A percentile compares a stretch with the other conserved stretches of the same genome.
These are phyloP conservation scores for Trichosporon sp. DNA, from an alignment of 1,284 basidiomycete genomes.

Conservation along the genomic window DNA sequence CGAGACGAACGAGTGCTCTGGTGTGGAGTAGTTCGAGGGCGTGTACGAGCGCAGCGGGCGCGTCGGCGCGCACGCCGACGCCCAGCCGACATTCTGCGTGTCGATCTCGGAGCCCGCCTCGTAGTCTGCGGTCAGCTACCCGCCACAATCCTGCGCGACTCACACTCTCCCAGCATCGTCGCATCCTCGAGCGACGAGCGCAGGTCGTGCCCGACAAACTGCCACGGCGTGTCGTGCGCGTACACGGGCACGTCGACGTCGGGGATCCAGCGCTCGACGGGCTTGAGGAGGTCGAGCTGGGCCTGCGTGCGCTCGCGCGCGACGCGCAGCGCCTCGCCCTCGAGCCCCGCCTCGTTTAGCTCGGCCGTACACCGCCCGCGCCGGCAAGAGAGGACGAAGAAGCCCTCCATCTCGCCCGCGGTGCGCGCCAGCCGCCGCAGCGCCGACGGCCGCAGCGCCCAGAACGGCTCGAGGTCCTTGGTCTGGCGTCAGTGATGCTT, in stretches of 20 bases:
- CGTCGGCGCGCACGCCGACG: conserved; percentile 42
- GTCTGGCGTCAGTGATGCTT: conserved; percentile 22
- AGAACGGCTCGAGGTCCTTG: conserved; percentile 46
- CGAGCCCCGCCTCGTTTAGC: conserved; percentile 29
- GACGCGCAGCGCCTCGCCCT: conserved; percentile 31
- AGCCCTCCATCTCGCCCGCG: conserved; percentile 32
- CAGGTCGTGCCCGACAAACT: conserved; percentile 46
- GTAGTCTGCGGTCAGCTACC: conserved; percentile 18
- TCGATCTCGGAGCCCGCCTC: conserved; percentile 36
- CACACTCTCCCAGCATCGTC: conserved; percentile 41
- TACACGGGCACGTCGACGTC: conserved; percentile 39
- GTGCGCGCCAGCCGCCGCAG: conserved; percentile 23
- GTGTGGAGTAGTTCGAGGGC: conserved; percentile 30
- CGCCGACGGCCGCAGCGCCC: conserved; percentile 30
- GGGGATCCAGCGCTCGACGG: conserved; percentile 32
- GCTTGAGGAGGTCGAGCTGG: conserved; percentile 35
- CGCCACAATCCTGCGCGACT: conserved; percentile 10
- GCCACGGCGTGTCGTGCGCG: conserved; percentile 45
- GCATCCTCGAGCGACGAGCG: conserved; percentile 35
- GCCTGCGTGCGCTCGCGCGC: conserved; percentile 31
- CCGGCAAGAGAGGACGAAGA: conserved; percentile 41
- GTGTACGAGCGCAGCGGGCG: conserved; percentile 37
- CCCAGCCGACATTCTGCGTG: conserved; percentile 43
- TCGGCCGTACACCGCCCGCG: conserved; percentile 23
- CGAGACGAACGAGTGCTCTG: conserved; percentile 40